Evolutionary conservation across 306 rosid species (phyloP).

Genomic region (Medicago truncatula): MtrunA17r5.0-ANR NC_053043.1:50927501-50928000

Average conservation of each 20-base stretch:
- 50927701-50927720: slow-evolving; percentile 38
- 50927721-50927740: slow-evolving; percentile 2
- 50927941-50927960: slow-evolving; percentile 47
- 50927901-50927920: slow-evolving; percentile 6
- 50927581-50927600: neutral
- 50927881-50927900: neutral
- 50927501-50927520: too few species aligned
- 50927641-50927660: neutral
- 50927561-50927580: neutral
- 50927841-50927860: neutral
- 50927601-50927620: too few species aligned
- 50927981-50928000: slow-evolving; percentile 65
- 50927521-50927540: too few species aligned
- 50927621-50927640: slow-evolving; percentile 40
- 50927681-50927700: neutral
- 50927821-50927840: neutral
- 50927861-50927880: neutral
- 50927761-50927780: neutral
- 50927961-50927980: slow-evolving; percentile 56
- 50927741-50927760: slow-evolving; percentile 45
- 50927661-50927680: neutral
- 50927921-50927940: neutral
- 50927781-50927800: neutral
- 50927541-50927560: too few species aligned
- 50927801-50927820: neutral